Evolutionary conservation across 495 filamentous ascomycete species (phyloP), one percentile per base, ranked within the genome.

Genomic region (Aspergillus coremiiformis): DNA sequence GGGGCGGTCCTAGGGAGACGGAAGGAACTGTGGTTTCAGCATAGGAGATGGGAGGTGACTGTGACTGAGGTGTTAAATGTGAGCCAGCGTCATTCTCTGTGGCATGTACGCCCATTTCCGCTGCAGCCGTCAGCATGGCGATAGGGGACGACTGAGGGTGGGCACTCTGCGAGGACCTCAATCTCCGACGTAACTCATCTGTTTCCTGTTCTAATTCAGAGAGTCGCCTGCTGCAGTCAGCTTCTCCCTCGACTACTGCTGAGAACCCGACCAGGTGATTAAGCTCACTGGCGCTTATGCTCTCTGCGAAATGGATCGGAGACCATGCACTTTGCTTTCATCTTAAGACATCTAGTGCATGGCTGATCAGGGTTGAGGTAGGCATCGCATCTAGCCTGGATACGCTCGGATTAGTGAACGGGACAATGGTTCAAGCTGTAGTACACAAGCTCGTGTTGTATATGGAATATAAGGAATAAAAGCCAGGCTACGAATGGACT

Each of bases 271-370:
- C n/a, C 4, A 12, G 22, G 15, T 14, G 1, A 5, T 4, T 14
- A 11, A 32, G 48, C 70, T 22, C 55, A 73, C 72, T 70, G 65
- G 51, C 70, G 70, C 39, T 72, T 75, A 51, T 73, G 67, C 47
- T 73, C 69, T 35, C 70, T 61, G 22, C 68, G 72, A 61, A 75
- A 75, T 10, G 64, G 66, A 20, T 69, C 72, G 0, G 69, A 71
- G n/a, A 73, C 60, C 29, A 71, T 56, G 47, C 72, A 75, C 20
- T 60, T 39, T 5, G 62, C 54, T n/a, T 66, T 63, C 45, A 71
- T 62, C 48, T 67, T 71, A 15, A 53, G 50, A 51, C 72, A 75
- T 12, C 72, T 63, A 29, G 63, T 55, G 48, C 72, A 75, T 12
- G 69, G 67, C 30, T 60, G 44, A 23, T 55, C 60, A 19, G 63